phyloP scores from a whole-genome alignment of 2,329 filamentous ascomycete species.

The Daldinia eschscholtzii region DNA sequence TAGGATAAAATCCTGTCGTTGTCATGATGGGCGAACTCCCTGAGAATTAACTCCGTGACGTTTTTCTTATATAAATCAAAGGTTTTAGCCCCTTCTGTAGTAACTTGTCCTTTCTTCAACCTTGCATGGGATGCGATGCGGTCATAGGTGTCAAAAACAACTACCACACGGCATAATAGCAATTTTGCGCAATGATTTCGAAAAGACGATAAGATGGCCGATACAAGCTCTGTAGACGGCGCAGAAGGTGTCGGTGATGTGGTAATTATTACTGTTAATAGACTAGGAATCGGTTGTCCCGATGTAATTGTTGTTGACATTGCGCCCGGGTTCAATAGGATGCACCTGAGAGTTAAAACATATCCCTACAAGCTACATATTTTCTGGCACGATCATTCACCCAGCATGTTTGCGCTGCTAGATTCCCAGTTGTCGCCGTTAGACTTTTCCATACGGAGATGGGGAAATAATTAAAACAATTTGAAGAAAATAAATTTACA shows the following conservation, averaged over 20 bases:
- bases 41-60: conserved; percentile 58
- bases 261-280: conserved; percentile 63
- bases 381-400: too few relatives aligned
- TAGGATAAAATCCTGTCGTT: conserved; percentile 27
- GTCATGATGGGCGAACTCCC: conserved; percentile 44
- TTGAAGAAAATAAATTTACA: neutral
- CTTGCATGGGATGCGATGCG: conserved; percentile 58
- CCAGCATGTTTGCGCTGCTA: neutral
- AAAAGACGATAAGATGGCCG: conserved; percentile 61
- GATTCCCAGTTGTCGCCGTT: neutral
- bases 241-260: conserved; percentile 68
- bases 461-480: too few relatives aligned
- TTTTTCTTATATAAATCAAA: conserved; percentile 63
- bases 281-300: conserved; percentile 23
- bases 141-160: conserved; percentile 67
- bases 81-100: conserved; percentile 57
- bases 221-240: conserved; percentile 65
- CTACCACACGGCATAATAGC: conserved; percentile 59
- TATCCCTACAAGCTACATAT: neutral
- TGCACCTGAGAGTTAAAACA: neutral
- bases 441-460: too few relatives aligned
- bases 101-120: conserved; percentile 67
- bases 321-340: conserved; percentile 3
- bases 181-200: conserved; percentile 57
- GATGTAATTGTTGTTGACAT: conserved; percentile 17